These are phyloP conservation scores for Quercus wislizeni DNA, from an alignment of 306 rosid genomes.

Conservation along the genomic window DNA sequence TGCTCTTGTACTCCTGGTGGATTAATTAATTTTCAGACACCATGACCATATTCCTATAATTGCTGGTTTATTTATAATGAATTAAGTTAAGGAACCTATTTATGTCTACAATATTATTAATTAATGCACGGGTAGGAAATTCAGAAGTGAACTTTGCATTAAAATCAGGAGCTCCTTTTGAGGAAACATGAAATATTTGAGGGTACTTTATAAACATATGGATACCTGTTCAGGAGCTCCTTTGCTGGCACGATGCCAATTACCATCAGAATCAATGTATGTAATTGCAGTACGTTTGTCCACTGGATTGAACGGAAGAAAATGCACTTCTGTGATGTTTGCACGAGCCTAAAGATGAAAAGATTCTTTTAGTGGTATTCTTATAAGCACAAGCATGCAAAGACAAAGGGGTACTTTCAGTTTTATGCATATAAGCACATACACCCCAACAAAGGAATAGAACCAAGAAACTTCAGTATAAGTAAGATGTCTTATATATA, in stretches of 20 bases:
- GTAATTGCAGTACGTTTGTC: constrained; percentile 92
- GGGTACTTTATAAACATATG: constrained; percentile 5
- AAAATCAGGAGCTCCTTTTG: too few species aligned
- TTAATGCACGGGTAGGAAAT: not conserved
- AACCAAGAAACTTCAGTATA: constrained; percentile 1
- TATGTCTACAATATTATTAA: not conserved
- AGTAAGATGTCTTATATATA: not conserved
- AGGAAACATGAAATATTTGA: constrained; percentile 1
- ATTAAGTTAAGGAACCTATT: not conserved
- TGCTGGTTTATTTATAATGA: not conserved
- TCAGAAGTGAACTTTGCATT: not conserved
- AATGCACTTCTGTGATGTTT: constrained; percentile 75
- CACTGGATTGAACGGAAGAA: constrained; percentile 87
- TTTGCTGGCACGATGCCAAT: constrained; percentile 75
- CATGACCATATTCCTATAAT: not conserved
- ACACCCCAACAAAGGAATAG: constrained; percentile 11
- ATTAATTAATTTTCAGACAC: not conserved
- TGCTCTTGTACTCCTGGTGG: constrained; percentile 14
- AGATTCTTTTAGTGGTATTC: constrained; percentile 1
- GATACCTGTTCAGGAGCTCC: constrained; percentile 94
- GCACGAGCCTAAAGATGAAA: constrained; percentile 60
- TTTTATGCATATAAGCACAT: constrained; percentile 15
- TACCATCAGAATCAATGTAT: constrained; percentile 62
- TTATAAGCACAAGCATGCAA: constrained; percentile 17
- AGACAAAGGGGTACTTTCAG: not conserved